These are phyloP conservation scores for Medicago ruthenica DNA, from an alignment of 306 rosid species.

Conservation along the genomic window DNA sequence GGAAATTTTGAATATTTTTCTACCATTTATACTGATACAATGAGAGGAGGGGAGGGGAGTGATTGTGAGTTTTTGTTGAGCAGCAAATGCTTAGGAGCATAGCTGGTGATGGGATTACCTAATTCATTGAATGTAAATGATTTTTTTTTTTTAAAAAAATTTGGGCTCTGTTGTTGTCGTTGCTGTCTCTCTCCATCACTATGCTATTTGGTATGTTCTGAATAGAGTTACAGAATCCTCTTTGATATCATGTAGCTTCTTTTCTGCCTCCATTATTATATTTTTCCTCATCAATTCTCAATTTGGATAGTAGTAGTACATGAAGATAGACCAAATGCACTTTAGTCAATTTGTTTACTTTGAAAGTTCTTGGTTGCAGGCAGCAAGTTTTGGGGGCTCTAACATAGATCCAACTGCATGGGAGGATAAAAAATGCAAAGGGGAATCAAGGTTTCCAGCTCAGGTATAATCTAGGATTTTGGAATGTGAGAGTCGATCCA, in stretches of 20 bases:
- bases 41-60: constrained; percentile 11
- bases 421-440: constrained; percentile 99
- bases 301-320: neutral
- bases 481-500: constrained; percentile 2
- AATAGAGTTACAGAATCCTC: constrained; percentile 8
- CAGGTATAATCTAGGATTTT: constrained; percentile 65
- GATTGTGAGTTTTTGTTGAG: constrained; percentile 11
- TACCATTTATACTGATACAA: neutral
- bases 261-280: constrained; percentile 1
- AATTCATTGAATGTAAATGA: constrained; percentile 3
- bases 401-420: constrained; percentile 99
- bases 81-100: neutral
- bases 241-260: neutral
- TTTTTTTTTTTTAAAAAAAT: neutral
- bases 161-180: constrained; percentile 9
- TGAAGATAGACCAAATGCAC: constrained; percentile 7
- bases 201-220: constrained; percentile 10
- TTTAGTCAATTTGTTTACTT: constrained; percentile 28
- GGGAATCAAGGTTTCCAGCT: constrained; percentile 98
- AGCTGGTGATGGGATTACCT: constrained; percentile 1
- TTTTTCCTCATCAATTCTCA: neutral
- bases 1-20: constrained; percentile 1
- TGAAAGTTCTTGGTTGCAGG: constrained; percentile 57
- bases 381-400: constrained; percentile 96
- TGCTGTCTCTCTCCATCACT: constrained; percentile 8